Conservation (phyloP, 2,329 filamentous ascomycete species). For the Alternaria brassicicola region DNA sequence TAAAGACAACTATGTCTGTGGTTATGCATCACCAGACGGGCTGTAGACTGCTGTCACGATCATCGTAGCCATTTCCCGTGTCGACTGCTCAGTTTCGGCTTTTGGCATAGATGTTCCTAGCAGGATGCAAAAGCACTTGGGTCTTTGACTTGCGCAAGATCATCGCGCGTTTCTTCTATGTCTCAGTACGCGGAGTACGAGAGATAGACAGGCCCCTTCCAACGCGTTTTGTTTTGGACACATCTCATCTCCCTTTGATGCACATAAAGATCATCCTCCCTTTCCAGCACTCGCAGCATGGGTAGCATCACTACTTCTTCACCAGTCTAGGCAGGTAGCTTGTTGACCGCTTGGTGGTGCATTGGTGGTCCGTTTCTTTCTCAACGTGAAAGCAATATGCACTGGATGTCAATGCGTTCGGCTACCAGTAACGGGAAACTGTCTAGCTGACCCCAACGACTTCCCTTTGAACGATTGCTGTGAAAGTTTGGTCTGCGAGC, state of each 20-base stretch:
- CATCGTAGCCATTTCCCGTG: background rate
- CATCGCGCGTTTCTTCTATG: background rate
- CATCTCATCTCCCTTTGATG: background rate
- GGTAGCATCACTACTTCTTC: background rate
- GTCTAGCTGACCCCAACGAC: background rate
- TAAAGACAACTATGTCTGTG: background rate
- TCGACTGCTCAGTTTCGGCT: background rate
- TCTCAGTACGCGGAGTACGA: background rate
- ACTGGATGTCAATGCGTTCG: background rate
- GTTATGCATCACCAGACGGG: background rate
- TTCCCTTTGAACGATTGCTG: background rate
- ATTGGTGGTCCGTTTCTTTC: background rate
- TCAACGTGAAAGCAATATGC: background rate
- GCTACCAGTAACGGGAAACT: background rate
- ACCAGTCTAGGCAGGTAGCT: background rate
- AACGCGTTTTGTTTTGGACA: background rate
- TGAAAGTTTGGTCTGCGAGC: background rate
- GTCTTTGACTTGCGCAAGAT: background rate
- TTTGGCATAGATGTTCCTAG: background rate
- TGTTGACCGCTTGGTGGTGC: background rate
- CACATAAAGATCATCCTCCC: background rate
- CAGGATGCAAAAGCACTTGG: background rate
- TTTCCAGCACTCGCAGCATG: background rate
- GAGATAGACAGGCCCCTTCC: background rate
- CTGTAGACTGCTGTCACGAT: background rate